Conservation (phyloP, 1,139 yeast species). For the Debaryomyces nepalensis region DNA sequence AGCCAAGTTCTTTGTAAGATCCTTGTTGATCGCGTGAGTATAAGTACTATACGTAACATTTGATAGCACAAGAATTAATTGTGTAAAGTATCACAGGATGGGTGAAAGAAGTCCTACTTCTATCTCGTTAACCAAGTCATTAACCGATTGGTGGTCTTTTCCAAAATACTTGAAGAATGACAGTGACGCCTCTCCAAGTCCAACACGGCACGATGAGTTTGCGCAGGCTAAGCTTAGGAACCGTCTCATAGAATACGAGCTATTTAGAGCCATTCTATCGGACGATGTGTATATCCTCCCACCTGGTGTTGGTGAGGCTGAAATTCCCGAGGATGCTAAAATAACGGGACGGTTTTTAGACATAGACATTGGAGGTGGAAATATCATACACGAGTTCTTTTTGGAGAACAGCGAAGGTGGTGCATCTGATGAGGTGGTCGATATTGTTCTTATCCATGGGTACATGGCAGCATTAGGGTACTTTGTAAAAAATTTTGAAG, state of each 20-base stretch:
- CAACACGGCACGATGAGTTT: background rate
- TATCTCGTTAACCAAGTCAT: constrained; percentile 33
- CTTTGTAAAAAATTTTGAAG: constrained; percentile 45
- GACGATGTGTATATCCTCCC: constrained; percentile 32
- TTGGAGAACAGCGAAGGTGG: constrained; percentile 31
- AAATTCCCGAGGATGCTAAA: constrained; percentile 9
- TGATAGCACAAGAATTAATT: no score
- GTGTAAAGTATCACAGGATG: background rate
- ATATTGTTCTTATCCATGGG: constrained; percentile 47
- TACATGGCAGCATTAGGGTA: constrained; percentile 55
- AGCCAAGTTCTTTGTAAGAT: background rate
- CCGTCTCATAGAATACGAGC: constrained; percentile 38
- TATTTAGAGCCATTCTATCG: constrained; percentile 40
- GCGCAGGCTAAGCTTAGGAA: constrained; percentile 31
- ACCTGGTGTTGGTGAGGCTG: constrained; percentile 14
- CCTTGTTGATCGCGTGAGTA: background rate
- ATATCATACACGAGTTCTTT: constrained; percentile 44
- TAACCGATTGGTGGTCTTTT: constrained; percentile 48
- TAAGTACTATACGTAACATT: background rate
- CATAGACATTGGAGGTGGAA: constrained; percentile 33
- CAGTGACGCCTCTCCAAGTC: constrained; percentile 9
- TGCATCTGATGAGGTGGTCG: constrained; percentile 24
- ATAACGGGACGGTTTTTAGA: constrained; percentile 35
- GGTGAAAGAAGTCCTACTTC: constrained; percentile 19
- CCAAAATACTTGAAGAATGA: constrained; percentile 27